A percentile compares a stretch with the other conserved stretches of the same genome.
phyloP scores from a whole-genome alignment of 1,139 yeast genomes.

The Geotrichum reessii region DNA sequence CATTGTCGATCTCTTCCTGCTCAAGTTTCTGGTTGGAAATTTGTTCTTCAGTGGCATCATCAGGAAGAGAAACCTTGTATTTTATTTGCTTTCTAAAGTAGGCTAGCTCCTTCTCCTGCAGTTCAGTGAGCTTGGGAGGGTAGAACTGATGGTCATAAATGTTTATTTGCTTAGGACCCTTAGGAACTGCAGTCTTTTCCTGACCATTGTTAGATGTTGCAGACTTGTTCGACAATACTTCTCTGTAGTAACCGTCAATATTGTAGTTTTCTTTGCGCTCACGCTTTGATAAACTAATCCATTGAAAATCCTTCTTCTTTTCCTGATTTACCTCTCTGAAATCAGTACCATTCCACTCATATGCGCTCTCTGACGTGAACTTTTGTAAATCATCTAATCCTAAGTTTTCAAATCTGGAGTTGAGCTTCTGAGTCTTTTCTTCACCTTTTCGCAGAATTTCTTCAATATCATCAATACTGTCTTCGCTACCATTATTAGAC shows the following conservation, averaged over 20 bases:
- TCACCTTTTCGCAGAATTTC: slow-evolving; percentile 71
- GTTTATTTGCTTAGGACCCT: slow-evolving; percentile 66
- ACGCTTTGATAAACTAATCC: slow-evolving; percentile 87
- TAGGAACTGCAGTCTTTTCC: slow-evolving; percentile 41
- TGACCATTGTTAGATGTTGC: slow-evolving; percentile 40
- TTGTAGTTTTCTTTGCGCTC: slow-evolving; percentile 87
- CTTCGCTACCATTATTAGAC: slow-evolving; percentile 25
- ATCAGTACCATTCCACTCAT: slow-evolving; percentile 94
- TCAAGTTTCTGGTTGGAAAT: slow-evolving; percentile 40
- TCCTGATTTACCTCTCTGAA: slow-evolving; percentile 56
- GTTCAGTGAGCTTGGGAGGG: slow-evolving; percentile 55
- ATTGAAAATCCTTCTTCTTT: slow-evolving; percentile 34
- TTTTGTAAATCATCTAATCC: slow-evolving; percentile 92
- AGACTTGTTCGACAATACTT: slow-evolving; percentile 43
- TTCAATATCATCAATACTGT: slow-evolving; percentile 64
- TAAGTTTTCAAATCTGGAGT: slow-evolving; percentile 71
- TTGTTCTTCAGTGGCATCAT: slow-evolving; percentile 51
- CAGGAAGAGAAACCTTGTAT: slow-evolving; percentile 57
- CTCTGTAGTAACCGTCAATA: slow-evolving; percentile 82
- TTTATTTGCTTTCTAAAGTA: slow-evolving; percentile 69
- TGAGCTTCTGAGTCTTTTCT: slow-evolving; percentile 68
- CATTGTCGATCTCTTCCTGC: slow-evolving; percentile 67
- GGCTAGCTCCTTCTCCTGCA: slow-evolving; percentile 74
- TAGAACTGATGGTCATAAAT: slow-evolving; percentile 88
- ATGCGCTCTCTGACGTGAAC: slow-evolving; percentile 83